Percentiles rank a stretch among this genome's conserved stretches.
phyloP scores from a whole-genome alignment of 1,284 basidiomycete species.

The Pseudozyma hubeiensis region DNA sequence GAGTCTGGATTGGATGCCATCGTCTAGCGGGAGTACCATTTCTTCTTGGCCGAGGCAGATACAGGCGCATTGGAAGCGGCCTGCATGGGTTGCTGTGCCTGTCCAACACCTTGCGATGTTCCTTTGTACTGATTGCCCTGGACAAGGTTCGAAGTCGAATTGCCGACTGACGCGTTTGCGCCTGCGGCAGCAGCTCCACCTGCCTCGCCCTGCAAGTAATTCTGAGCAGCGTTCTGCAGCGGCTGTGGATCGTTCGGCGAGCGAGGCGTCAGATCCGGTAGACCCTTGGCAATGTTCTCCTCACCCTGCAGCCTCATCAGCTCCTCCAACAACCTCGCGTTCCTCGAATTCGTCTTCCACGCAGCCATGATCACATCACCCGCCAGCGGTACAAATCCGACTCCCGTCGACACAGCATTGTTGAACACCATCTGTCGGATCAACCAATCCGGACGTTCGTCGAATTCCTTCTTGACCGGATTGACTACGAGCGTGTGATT shows the following conservation, averaged over 20 bases:
- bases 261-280: conserved; percentile 51
- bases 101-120: conserved; percentile 2
- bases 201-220: conserved; percentile 15
- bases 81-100: conserved; percentile 26
- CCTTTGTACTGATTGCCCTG: conserved; percentile 18
- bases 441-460: conserved; percentile 69
- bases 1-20: not conserved
- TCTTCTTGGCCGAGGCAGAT: conserved; percentile 24
- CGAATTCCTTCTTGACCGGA: conserved; percentile 78
- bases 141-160: conserved; percentile 29
- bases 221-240: conserved; percentile 26
- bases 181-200: not conserved
- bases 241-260: conserved; percentile 27
- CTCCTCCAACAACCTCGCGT: conserved; percentile 73
- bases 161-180: conserved; percentile 11
- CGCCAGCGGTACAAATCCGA: conserved; percentile 81
- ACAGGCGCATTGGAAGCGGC: conserved; percentile 12
- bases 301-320: conserved; percentile 53
- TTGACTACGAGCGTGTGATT: conserved; percentile 84
- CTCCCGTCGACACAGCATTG: conserved; percentile 78
- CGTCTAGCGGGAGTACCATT: conserved; percentile 13
- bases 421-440: conserved; percentile 76
- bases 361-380: conserved; percentile 81
- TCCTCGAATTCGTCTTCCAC: conserved; percentile 91
- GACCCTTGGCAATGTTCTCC: conserved; percentile 55